Conservation (phyloP, 441 rosid species). For the Bocquillonia castaneifolia region DNA sequence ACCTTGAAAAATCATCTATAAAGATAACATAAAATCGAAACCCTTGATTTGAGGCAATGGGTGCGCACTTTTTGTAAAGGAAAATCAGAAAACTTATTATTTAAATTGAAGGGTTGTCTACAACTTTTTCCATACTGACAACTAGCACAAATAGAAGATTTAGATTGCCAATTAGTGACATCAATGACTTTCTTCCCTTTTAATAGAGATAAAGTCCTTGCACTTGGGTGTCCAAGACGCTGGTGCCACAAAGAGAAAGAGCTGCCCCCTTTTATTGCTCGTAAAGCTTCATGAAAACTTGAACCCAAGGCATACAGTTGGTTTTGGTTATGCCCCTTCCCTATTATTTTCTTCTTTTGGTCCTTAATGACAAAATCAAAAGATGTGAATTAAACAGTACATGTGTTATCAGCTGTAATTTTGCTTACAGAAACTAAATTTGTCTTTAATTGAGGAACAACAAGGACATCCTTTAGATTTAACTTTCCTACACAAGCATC, state of each 20-base stretch:
- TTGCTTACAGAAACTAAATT: neutral
- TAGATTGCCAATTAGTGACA: neutral
- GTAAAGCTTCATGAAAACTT: neutral
- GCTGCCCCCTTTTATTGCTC: neutral
- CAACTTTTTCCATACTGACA: neutral
- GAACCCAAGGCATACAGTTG: neutral
- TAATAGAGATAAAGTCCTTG: neutral
- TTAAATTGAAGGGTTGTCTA: neutral
- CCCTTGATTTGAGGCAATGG: neutral
- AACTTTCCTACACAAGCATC: neutral
- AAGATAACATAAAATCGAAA: neutral
- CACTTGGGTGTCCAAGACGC: neutral
- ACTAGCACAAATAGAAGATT: neutral
- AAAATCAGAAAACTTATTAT: neutral
- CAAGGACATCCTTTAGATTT: neutral
- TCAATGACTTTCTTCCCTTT: neutral
- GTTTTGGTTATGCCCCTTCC: neutral
- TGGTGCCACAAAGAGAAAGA: neutral
- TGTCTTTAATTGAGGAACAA: neutral
- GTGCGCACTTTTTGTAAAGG: neutral
- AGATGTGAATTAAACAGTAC: neutral
- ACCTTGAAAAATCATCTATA: neutral
- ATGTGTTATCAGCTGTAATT: neutral
- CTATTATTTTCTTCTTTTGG: neutral
- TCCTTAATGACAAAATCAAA: slow-evolving; percentile 11